phyloP scores from a whole-genome alignment of 2,329 filamentous ascomycete species.

The Cercospora citrullina region DNA sequence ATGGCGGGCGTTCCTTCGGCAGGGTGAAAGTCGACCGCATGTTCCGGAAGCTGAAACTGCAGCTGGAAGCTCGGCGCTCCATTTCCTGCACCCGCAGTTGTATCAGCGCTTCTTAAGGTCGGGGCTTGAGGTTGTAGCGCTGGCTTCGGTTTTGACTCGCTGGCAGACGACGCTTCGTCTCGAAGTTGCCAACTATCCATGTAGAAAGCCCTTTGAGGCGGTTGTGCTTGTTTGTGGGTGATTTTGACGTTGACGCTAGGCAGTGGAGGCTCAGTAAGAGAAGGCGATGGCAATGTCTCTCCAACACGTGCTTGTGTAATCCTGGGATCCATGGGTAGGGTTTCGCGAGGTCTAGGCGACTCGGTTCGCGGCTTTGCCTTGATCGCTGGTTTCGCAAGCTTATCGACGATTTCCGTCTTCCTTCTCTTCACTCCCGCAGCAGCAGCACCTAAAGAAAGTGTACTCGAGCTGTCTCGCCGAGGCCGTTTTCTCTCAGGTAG shows the following conservation, averaged over 20 bases:
- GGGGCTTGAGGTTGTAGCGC: not conserved
- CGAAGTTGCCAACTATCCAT: conserved; percentile 16
- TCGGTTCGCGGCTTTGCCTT: conserved; percentile 1
- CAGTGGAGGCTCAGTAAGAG: not conserved
- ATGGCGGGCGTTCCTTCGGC: not conserved
- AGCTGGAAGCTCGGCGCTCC: not conserved
- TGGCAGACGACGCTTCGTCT: not conserved
- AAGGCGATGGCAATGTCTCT: not conserved
- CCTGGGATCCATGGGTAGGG: not conserved
- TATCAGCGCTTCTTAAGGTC: not conserved
- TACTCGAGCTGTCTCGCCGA: conserved; percentile 15
- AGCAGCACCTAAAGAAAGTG: not conserved
- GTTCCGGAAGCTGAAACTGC: not conserved
- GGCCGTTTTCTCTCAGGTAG: conserved; percentile 29
- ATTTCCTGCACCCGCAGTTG: not conserved
- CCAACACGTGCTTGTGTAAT: not conserved
- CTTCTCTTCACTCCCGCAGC: conserved; percentile 12
- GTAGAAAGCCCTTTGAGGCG: conserved; percentile 6
- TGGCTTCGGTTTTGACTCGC: not conserved
- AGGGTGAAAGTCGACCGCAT: not conserved
- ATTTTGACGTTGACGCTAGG: conserved; percentile 10
- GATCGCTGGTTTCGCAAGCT: not conserved
- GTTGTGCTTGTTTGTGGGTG: conserved; percentile 4
- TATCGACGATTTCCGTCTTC: not conserved
- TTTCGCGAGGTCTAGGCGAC: not conserved